Evolutionary conservation across 2,329 filamentous ascomycete genomes (phyloP).

Genomic region (Calonectria pseudoturangicola): DNA sequence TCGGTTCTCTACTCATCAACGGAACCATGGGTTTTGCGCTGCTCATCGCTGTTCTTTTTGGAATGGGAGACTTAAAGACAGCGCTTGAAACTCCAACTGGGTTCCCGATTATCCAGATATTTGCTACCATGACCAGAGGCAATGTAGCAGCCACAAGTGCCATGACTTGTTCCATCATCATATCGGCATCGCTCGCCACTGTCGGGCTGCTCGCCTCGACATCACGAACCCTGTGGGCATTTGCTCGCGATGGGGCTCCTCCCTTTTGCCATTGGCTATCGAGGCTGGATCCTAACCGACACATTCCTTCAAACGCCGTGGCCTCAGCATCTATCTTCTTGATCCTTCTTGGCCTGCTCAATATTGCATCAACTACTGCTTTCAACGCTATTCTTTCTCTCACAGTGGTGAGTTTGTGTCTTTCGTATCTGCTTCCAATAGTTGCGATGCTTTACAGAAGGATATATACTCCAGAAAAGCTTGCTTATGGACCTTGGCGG

Average conservation of each 20-base stretch:
- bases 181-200: slow-evolving; percentile 27
- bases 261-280: slow-evolving; percentile 26
- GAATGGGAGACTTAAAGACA: slow-evolving; percentile 9
- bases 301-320: slow-evolving; percentile 23
- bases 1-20: slow-evolving; percentile 27
- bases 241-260: slow-evolving; percentile 31
- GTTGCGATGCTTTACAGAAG: slow-evolving; percentile 21
- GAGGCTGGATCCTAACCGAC: slow-evolving; percentile 11
- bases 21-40: slow-evolving; percentile 28
- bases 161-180: slow-evolving; percentile 2
- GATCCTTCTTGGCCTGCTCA: slow-evolving; percentile 28
- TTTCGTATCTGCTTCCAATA: slow-evolving; percentile 29
- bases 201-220: slow-evolving; percentile 25
- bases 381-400: slow-evolving; percentile 36
- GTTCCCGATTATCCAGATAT: slow-evolving; percentile 33
- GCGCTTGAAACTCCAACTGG: slow-evolving; percentile 26
- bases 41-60: slow-evolving; percentile 24
- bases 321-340: slow-evolving; percentile 17
- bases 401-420: slow-evolving; percentile 24
- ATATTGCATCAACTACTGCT: slow-evolving; percentile 36
- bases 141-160: slow-evolving; percentile 13
- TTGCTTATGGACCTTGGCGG: slow-evolving; percentile 22
- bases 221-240: slow-evolving; percentile 28
- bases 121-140: slow-evolving; percentile 8
- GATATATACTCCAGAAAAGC: slow-evolving; percentile 8